Evolutionary conservation across 2,329 filamentous ascomycete genomes (phyloP), one percentile per base, ranked within the genome.

Genomic region (Colletotrichum caudatum): DNA sequence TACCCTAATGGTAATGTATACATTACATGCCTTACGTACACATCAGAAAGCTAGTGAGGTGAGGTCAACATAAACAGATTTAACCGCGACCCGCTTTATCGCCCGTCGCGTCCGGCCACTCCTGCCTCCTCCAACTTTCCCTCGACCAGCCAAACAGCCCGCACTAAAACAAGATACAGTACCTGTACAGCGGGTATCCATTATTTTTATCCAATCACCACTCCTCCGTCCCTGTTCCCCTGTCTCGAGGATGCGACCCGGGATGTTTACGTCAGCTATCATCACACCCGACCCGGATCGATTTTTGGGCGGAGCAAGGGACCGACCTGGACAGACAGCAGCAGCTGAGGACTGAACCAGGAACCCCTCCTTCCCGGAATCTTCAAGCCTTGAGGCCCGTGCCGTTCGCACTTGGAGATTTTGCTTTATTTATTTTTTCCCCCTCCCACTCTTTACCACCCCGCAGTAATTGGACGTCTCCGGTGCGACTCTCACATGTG

Each of bases 401-500:
- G 51, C n/a, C 39, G 44, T 11, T 2, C 39, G 16, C 39, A 16
- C 7, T 35, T 26, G 48, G n/a, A 11, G 11, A 6, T 7, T 18
- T 29, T 51, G 20, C 18, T 12, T 23, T n/a, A n/a, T 46, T 23
- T 12, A 1, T 48, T 23, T 3, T 4, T 4, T 4, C 26, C 20
- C 4, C 29, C 44, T 26, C 16, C 26, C 44, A 20, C 29, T 33
- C n/a, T 20, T 44, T 6, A 20, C 41, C 16, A 44, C 41, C 41
- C 16, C 16, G 6, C 41, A 18, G 64, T 64, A 64, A 59, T 69
- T 69, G 48, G 64, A 65, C 61, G 50, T 46, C 58, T 26, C 63
- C 41, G 33, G 41, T 63, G 54, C 50, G 44, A 71, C 44, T 53
- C 56, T 23, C 62, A 20, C 41, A 44, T 29, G 29, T 4, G 29